A percentile compares a stretch with the other conserved stretches of the same genome.
Conservation (phyloP, 2,329 filamentous ascomycete species). For the Aspergillus quadricinctus region DNA sequence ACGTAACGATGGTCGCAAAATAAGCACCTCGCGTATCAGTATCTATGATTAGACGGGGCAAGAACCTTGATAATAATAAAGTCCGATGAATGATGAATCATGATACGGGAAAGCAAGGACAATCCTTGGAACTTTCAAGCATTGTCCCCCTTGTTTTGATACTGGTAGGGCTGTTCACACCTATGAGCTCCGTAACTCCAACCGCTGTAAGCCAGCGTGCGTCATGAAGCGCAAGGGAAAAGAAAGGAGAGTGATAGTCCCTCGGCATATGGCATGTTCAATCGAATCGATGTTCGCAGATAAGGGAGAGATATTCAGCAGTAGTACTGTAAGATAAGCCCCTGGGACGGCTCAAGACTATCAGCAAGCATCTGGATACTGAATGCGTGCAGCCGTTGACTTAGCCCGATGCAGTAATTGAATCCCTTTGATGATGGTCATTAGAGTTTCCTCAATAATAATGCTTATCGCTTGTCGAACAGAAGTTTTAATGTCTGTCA, state of each 20-base stretch:
- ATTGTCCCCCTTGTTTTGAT: background rate
- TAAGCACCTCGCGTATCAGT: background rate
- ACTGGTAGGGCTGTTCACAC: background rate
- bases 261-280: background rate
- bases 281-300: background rate
- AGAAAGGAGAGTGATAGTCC: background rate
- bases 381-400: background rate
- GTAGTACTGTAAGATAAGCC: background rate
- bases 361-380: background rate
- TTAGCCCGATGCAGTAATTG: background rate
- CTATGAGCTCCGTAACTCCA: background rate
- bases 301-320: background rate
- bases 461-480: background rate
- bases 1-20: background rate
- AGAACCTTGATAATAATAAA: background rate
- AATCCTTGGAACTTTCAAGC: background rate
- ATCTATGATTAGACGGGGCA: background rate
- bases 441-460: background rate
- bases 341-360: background rate
- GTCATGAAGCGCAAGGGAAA: background rate
- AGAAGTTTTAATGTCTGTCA: background rate
- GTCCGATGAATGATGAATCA: background rate
- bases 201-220: background rate
- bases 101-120: background rate
- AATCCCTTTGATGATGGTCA: background rate